phyloP scores from a whole-genome alignment of 176 grass and related monocot genomes.

The Metroxylon sagu region DNA sequence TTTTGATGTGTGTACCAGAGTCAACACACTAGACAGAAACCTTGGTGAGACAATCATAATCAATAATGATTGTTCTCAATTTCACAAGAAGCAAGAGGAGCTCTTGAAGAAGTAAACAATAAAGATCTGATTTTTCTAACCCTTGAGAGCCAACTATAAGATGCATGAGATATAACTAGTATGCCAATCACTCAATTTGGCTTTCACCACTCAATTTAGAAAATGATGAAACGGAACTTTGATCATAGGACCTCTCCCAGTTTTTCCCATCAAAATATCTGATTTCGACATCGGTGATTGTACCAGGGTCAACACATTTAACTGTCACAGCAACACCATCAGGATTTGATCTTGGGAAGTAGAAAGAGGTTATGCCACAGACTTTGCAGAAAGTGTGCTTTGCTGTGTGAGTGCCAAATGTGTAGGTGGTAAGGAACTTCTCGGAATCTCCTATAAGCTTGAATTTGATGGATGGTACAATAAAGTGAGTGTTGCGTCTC shows the following conservation, averaged over 20 bases:
- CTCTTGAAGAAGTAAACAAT: too few species aligned
- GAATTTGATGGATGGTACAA: slow-evolving; percentile 57
- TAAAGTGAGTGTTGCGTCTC: slow-evolving; percentile 52
- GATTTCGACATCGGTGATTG: slow-evolving; percentile 56
- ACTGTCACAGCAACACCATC: slow-evolving; percentile 60
- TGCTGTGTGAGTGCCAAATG: slow-evolving; percentile 76
- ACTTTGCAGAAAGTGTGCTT: slow-evolving; percentile 75
- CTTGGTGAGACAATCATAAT: too few species aligned
- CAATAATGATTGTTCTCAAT: too few species aligned
- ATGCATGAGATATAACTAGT: too few species aligned
- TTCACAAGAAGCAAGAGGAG: too few species aligned
- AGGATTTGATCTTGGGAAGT: slow-evolving; percentile 61
- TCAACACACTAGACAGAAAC: too few species aligned
- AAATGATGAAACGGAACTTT: slow-evolving; percentile 26
- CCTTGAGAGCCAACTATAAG: too few species aligned
- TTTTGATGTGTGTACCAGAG: too few species aligned
- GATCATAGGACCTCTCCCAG: slow-evolving; percentile 50
- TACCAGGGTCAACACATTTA: slow-evolving; percentile 61
- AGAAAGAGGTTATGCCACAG: slow-evolving; percentile 85
- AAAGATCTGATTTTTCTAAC: too few species aligned
- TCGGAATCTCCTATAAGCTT: slow-evolving; percentile 23
- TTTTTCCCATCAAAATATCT: slow-evolving; percentile 39
- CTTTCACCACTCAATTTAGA: slow-evolving; percentile 22
- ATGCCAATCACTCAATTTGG: too few species aligned
- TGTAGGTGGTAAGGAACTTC: slow-evolving; percentile 66